Evolutionary conservation across 108 stramenopile species (phyloP).

Genomic region (Hondaea fermentalgiana): DNA sequence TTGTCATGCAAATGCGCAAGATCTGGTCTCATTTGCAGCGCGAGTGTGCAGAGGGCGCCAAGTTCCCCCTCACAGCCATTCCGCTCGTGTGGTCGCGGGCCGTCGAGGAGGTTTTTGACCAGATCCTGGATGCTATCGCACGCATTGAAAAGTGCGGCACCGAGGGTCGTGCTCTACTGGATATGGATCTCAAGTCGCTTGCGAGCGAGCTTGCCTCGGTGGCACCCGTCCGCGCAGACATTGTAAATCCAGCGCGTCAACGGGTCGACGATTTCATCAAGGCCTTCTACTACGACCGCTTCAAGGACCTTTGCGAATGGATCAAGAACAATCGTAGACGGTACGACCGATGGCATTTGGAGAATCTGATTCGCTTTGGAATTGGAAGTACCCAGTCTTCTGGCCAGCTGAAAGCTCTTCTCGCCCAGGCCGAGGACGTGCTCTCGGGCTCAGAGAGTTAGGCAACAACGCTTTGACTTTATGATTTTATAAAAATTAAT

Average conservation of each 20-base stretch:
- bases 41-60: not conserved
- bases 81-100: not conserved
- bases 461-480: not conserved
- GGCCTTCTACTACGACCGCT: not conserved
- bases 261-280: not conserved
- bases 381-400: not conserved
- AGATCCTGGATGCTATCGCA: not conserved
- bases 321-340: not conserved
- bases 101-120: not conserved
- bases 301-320: not conserved
- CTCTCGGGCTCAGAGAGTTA: not conserved
- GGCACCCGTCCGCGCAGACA: not conserved
- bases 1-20: not conserved
- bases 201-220: not conserved
- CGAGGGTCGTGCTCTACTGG: not conserved
- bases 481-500: no score
- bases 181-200: not conserved
- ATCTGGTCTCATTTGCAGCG: conserved; percentile 14
- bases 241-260: not conserved
- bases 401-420: not conserved
- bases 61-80: not conserved
- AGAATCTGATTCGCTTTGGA: not conserved
- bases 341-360: not conserved
- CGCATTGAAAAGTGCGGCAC: not conserved
- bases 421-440: not conserved